Conservation (phyloP, 1,284 basidiomycete species). For the Rhodotorula sp. region DNA sequence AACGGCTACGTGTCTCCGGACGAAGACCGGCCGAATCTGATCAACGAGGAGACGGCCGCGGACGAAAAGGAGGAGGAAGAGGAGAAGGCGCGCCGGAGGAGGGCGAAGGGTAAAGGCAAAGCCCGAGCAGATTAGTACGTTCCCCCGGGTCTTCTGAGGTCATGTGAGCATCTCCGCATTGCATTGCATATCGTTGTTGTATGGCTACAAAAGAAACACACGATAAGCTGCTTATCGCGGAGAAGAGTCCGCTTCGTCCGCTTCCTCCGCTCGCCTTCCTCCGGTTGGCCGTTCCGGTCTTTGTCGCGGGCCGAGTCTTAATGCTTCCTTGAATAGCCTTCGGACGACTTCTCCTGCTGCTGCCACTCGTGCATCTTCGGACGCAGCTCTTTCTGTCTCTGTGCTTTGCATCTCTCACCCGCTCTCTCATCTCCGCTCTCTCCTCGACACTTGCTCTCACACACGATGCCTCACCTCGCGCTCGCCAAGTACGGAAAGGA, state of each 20-base stretch:
- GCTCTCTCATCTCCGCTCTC: no score
- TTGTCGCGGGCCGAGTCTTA: not conserved
- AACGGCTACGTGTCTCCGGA: not conserved
- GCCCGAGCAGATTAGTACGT: conserved; percentile 3
- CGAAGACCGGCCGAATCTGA: not conserved
- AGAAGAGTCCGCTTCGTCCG: conserved; percentile 9
- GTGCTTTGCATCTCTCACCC: no score
- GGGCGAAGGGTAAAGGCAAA: conserved; percentile 30
- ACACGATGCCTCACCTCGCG: conserved; percentile 23
- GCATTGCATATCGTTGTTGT: not conserved
- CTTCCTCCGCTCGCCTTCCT: conserved; percentile 21
- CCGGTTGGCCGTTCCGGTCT: conserved; percentile 51
- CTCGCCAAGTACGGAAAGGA: conserved; percentile 67
- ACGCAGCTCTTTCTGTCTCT: no score
- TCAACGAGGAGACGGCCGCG: not conserved
- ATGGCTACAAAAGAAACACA: no score
- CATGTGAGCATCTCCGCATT: not conserved
- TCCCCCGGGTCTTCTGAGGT: not conserved
- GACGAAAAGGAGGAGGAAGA: not conserved
- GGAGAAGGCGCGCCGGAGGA: not conserved
- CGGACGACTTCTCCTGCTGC: no score
- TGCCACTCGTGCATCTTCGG: no score
- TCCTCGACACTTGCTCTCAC: not conserved
- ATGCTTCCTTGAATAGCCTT: no score
- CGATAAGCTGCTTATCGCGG: conserved; percentile 23